Conservation (phyloP, 176 grass and related monocot genomes). For the Carex parvula region DNA sequence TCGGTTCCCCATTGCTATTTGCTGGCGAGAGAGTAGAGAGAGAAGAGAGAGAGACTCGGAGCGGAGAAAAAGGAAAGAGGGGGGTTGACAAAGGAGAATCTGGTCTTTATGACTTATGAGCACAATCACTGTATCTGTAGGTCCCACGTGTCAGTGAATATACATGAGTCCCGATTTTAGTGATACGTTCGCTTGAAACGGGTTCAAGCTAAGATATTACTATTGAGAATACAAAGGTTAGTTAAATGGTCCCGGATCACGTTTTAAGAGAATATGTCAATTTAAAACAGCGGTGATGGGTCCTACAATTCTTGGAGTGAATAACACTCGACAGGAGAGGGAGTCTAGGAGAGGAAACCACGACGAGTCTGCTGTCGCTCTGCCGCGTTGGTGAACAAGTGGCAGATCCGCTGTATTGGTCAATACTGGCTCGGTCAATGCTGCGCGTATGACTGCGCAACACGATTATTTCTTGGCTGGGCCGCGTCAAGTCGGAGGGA, state of each 20-base stretch:
- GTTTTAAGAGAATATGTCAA: neutral
- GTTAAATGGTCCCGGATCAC: slow-evolving; percentile 9
- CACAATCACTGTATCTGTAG: neutral
- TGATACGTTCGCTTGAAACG: neutral
- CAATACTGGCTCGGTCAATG: neutral
- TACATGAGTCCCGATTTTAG: neutral
- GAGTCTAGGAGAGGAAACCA: slow-evolving; percentile 23
- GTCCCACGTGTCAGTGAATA: neutral
- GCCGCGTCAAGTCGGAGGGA: neutral
- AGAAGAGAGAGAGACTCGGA: neutral
- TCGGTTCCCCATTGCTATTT: slow-evolving; percentile 66
- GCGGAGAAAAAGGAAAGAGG: neutral
- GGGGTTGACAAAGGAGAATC: slow-evolving; percentile 1
- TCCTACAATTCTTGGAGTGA: neutral
- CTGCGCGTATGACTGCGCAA: slow-evolving; percentile 4
- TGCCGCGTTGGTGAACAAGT: neutral
- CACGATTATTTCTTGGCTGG: neutral
- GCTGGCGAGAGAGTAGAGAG: slow-evolving; percentile 10
- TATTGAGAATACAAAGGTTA: neutral
- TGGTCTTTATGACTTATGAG: neutral
- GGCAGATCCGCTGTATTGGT: neutral
- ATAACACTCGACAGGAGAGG: neutral
- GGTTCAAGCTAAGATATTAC: neutral
- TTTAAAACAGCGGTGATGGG: neutral
- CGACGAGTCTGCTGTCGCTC: neutral